Conservation (phyloP, 148 eudicot genomes). For the Amaranthus hypochondriacus region DNA sequence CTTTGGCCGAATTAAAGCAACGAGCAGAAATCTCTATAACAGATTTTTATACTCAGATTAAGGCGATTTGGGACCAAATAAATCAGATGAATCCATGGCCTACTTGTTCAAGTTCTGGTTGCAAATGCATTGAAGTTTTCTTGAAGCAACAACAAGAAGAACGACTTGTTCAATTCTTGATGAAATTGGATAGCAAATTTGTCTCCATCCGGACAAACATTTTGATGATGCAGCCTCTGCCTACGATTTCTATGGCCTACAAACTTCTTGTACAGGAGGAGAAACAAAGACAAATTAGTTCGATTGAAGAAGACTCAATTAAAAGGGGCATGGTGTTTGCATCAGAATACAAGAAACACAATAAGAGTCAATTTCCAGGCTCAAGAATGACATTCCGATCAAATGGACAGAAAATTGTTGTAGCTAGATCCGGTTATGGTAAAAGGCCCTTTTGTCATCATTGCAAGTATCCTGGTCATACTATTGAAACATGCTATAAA, state of each 20-base stretch:
- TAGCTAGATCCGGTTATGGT: fast-evolving
- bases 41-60: background rate
- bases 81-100: background rate
- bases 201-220: background rate
- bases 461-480: background rate
- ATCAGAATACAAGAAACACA: background rate
- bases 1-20: background rate
- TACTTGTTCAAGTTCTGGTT: background rate
- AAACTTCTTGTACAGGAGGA: background rate
- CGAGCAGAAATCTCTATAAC: background rate
- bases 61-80: background rate
- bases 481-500: background rate
- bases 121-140: background rate
- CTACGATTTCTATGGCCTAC: background rate
- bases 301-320: background rate
- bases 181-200: background rate
- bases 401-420: background rate
- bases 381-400: too few species aligned
- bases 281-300: too few species aligned
- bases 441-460: background rate
- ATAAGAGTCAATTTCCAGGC: background rate
- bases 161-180: background rate
- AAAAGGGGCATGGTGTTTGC: background rate
- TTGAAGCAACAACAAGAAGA: background rate
- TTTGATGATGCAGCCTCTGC: background rate